These are phyloP conservation scores for Desmodesmus armatus DNA, from an alignment of 139 green algal species.

Conservation along the genomic window DNA sequence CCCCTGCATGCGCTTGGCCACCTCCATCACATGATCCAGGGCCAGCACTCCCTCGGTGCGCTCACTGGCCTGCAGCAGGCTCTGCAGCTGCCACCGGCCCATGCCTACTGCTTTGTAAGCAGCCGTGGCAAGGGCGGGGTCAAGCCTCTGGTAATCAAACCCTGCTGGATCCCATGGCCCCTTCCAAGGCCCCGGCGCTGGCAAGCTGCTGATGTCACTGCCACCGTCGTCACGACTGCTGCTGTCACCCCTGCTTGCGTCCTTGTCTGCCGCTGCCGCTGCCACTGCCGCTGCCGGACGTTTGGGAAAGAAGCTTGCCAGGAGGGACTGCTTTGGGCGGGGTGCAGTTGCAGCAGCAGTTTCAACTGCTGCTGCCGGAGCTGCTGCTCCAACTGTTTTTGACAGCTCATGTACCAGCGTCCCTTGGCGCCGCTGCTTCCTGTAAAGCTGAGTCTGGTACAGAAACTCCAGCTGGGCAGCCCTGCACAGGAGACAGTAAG, in stretches of 20 bases:
- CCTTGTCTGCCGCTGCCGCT: background rate
- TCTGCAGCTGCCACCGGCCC: background rate
- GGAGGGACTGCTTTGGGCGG: background rate
- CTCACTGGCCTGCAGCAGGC: background rate
- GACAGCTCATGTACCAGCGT: background rate
- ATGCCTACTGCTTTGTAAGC: background rate
- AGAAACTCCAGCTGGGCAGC: background rate
- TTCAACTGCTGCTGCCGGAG: background rate
- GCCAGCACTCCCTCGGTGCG: background rate
- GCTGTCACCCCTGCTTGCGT: too few species aligned
- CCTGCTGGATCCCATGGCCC: background rate
- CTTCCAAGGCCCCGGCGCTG: too few species aligned
- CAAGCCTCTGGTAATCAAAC: background rate
- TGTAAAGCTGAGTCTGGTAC: background rate
- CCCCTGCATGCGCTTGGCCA: conserved; percentile 1
- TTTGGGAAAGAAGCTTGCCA: background rate
- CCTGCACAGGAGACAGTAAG: too few species aligned
- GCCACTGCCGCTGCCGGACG: background rate
- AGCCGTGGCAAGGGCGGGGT: background rate
- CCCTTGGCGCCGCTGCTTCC: background rate
- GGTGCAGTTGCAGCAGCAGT: background rate
- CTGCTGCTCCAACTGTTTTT: background rate
- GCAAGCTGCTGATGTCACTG: too few species aligned
- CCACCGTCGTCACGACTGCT: too few species aligned
- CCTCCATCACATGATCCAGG: background rate